Conservation (phyloP, 345 rosid species). For the Dovyalis caffra region DNA sequence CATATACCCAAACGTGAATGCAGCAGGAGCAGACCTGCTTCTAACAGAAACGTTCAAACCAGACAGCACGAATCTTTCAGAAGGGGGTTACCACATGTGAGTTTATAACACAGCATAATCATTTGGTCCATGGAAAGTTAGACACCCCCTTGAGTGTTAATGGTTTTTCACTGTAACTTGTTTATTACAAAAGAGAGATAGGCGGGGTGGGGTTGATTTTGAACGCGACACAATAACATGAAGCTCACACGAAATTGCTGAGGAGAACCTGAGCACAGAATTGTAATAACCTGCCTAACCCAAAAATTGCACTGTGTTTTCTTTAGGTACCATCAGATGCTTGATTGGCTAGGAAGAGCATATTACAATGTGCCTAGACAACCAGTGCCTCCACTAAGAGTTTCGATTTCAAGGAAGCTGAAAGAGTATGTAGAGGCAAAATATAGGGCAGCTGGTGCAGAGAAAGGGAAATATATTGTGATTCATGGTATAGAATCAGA, state of each 20-base stretch:
- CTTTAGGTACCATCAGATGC: slow-evolving; percentile 82
- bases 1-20: slow-evolving; percentile 86
- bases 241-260: no score
- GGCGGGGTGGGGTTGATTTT: no score
- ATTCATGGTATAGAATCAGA: slow-evolving; percentile 94
- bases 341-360: slow-evolving; percentile 81
- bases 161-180: no score
- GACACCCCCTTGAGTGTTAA: no score
- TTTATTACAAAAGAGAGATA: no score
- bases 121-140: not conserved
- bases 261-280: no score
- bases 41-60: slow-evolving; percentile 73
- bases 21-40: slow-evolving; percentile 89
- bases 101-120: slow-evolving; percentile 12
- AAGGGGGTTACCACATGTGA: slow-evolving; percentile 74
- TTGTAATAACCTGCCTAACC: no score
- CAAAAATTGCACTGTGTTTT: slow-evolving; percentile 1
- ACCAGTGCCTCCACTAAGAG: slow-evolving; percentile 57
- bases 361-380: slow-evolving; percentile 76
- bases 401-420: slow-evolving; percentile 74
- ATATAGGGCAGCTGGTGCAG: slow-evolving; percentile 63
- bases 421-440: slow-evolving; percentile 74
- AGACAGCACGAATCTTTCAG: slow-evolving; percentile 65
- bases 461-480: slow-evolving; percentile 77
- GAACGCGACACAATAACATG: no score